phyloP scores from a whole-genome alignment of 2,329 filamentous ascomycete species.

The Magnaporthiopsis rhizophila region DNA sequence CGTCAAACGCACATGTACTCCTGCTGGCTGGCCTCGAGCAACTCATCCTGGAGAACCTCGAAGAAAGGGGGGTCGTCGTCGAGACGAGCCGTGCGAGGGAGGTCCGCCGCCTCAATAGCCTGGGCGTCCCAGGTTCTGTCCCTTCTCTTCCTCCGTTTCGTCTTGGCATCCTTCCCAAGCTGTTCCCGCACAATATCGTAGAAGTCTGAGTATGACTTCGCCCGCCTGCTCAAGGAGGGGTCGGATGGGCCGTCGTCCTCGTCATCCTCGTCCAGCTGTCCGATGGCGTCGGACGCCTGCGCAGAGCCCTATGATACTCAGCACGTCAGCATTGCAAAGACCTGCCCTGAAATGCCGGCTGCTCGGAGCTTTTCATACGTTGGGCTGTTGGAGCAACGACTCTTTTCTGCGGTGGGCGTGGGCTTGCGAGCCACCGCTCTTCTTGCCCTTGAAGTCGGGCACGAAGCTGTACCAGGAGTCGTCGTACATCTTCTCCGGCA shows the following conservation, averaged over 20 bases:
- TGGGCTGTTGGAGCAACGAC: constrained; percentile 61
- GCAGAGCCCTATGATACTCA: constrained; percentile 38
- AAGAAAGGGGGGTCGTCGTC: constrained; percentile 24
- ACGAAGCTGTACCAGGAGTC: constrained; percentile 79
- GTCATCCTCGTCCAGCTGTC: constrained; percentile 48
- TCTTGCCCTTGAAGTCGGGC: constrained; percentile 49
- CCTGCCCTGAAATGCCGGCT: not conserved
- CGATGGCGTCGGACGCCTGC: constrained; percentile 40
- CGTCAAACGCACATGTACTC: constrained; percentile 65
- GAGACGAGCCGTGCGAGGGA: constrained; percentile 8
- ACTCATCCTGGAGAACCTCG: constrained; percentile 55
- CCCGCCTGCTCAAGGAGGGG: constrained; percentile 55
- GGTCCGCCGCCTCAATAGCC: constrained; percentile 25
- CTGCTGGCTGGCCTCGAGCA: constrained; percentile 76
- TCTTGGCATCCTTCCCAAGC: constrained; percentile 42
- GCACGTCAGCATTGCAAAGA: not conserved
- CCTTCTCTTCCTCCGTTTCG: constrained; percentile 30
- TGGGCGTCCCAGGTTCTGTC: constrained; percentile 44
- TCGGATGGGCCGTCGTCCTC: constrained; percentile 54
- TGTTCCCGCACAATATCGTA: constrained; percentile 55
- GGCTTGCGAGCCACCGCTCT: constrained; percentile 30
- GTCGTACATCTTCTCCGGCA: constrained; percentile 56
- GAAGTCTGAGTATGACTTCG: constrained; percentile 74
- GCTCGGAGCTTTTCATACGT: constrained; percentile 34
- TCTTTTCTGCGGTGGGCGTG: constrained; percentile 57